These are phyloP conservation scores for Tanacetum coccineum DNA, from an alignment of 129 eudicot genomes.

Conservation along the genomic window DNA sequence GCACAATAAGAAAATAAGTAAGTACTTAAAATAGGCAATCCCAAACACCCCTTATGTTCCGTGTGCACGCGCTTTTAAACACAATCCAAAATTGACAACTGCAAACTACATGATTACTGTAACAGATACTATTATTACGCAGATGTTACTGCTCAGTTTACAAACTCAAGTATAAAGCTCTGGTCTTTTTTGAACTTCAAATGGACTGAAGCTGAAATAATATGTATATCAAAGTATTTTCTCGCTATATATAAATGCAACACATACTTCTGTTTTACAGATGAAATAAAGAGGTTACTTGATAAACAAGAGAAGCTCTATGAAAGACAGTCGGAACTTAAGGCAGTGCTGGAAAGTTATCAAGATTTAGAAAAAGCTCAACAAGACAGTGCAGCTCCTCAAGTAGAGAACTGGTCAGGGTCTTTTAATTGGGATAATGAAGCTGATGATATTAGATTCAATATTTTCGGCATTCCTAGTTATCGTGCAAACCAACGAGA, in stretches of 20 bases:
- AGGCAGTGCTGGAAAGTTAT: conserved; percentile 56
- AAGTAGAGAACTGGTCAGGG: conserved; percentile 79
- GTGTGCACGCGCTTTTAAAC: too few species aligned
- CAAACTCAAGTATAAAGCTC: too few species aligned
- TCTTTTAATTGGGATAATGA: conserved; percentile 77
- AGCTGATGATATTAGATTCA: conserved; percentile 80
- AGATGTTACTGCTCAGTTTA: too few species aligned
- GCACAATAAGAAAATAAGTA: too few species aligned
- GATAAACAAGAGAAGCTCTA: conserved; percentile 79
- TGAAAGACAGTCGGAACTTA: conserved; percentile 82
- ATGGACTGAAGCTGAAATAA: not conserved
- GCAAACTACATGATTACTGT: too few species aligned
- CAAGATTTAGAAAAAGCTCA: conserved; percentile 39
- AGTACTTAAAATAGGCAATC: too few species aligned
- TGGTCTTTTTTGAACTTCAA: not conserved
- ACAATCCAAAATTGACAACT: too few species aligned
- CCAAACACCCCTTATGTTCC: too few species aligned
- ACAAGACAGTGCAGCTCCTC: conserved; percentile 40
- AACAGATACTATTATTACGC: too few species aligned
- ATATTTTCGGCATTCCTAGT: conserved; percentile 73
- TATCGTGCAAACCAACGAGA: conserved; percentile 96
- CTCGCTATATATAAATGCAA: not conserved
- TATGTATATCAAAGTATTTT: not conserved
- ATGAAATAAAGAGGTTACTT: conserved; percentile 70
- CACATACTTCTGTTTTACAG: conserved; percentile 34